Evolutionary conservation across 345 rosid species (phyloP), one percentile per base, ranked within the genome.

Genomic region (Gynandropsis gynandra): DNA sequence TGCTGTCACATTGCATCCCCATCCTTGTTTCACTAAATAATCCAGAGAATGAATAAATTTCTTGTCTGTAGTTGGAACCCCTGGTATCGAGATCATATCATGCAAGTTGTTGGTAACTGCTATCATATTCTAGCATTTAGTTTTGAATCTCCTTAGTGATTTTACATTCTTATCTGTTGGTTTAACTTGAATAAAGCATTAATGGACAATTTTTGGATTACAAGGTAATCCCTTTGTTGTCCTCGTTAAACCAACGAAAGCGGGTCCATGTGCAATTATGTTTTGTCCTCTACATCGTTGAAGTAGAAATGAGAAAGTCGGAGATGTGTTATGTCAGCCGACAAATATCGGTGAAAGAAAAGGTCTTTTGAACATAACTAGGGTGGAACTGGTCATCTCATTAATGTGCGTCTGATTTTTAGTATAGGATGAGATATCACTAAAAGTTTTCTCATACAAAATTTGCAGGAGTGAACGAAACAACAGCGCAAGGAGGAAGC

Each of bases 391-490:
- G 40, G 40, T 9, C 13, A 9, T 36, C 10, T 15, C 16, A 20
- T 12, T 29, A 38, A 29, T 36, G 39, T 38, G 7, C 34, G 52
- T 34, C 50, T 50, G 19, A 27, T 56, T 64, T 34, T 56, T 44
- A n/a, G 50, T 12, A 78, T 90, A 10, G 38, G 14, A 24, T 44
- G 4, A 43, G 12, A 44, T 36, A 11, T 36, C 40, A 9, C 10
- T 36, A 36, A 51, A 36, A 36, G 13, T 9, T 10, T n/a, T 72
- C 80, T 87, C 24, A 75, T 83, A 57, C 75, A 12, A 76, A 78
- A 70, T 73, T 94, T 68, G 61, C 77, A 89, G 97, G 89, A 76
- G 75, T 61, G 75, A 79, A 48, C 77, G 63, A 20, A 85, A 85
- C 72, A 70, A 67, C 51, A 82, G 89, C 19, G 85, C 71, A 34